Evolutionary conservation across 1,139 yeast genomes (phyloP).

Genomic region (Hansenula sp.): DNA sequence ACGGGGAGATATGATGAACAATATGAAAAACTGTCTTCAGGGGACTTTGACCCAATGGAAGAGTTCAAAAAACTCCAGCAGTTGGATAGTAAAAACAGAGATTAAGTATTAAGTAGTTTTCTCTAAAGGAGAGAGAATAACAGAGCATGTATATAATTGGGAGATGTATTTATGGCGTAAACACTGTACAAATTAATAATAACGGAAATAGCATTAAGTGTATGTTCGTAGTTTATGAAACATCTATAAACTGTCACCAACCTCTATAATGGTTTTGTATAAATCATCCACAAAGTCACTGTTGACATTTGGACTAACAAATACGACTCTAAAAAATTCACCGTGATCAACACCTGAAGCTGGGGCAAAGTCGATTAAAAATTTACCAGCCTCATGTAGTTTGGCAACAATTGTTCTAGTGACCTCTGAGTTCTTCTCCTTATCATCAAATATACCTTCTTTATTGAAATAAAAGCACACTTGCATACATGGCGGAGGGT

Average conservation of each 20-base stretch:
- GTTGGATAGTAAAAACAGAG: slow-evolving; percentile 35
- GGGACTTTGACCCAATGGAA: slow-evolving; percentile 76
- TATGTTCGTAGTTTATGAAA: not conserved
- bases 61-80: slow-evolving; percentile 69
- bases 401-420: slow-evolving; percentile 64
- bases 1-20: slow-evolving; percentile 91
- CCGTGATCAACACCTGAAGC: slow-evolving; percentile 55
- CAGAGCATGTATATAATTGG: not conserved
- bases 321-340: slow-evolving; percentile 82
- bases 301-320: slow-evolving; percentile 64
- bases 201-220: not conserved
- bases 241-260: slow-evolving; percentile 10
- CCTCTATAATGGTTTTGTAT: slow-evolving; percentile 15
- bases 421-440: slow-evolving; percentile 44
- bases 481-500: slow-evolving; percentile 75
- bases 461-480: slow-evolving; percentile 78
- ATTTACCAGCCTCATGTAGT: slow-evolving; percentile 60
- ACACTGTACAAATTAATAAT: not conserved
- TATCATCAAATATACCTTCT: slow-evolving; percentile 23
- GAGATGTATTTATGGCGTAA: not conserved
- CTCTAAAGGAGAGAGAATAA: no score
- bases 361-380: slow-evolving; percentile 81
- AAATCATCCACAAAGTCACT: slow-evolving; percentile 35
- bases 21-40: slow-evolving; percentile 70
- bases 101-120: slow-evolving; percentile 10